A percentile compares a stretch with the other conserved stretches of the same genome.
Evolutionary conservation across 805 yeast species (phyloP).

Genomic region (Lachancea lanzarotensis): DNA sequence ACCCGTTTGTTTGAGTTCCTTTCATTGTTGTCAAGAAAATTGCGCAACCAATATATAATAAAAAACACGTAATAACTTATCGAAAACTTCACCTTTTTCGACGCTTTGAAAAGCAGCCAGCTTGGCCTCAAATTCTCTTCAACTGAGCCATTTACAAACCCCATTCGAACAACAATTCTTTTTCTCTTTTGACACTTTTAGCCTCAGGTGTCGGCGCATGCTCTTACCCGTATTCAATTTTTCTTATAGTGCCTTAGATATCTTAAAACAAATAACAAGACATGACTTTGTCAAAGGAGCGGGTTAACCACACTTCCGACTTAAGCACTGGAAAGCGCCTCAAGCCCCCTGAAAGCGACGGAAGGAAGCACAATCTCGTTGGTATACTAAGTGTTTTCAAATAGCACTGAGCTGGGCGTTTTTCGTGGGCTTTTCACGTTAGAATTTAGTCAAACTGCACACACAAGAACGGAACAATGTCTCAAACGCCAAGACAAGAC

Average conservation of each 20-base stretch:
- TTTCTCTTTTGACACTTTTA: neutral
- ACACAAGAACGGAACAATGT: conserved; percentile 1
- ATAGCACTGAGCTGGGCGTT: neutral
- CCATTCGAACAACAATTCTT: no score
- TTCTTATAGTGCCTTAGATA: neutral
- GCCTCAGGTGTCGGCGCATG: neutral
- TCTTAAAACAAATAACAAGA: neutral
- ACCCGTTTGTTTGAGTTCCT: no score
- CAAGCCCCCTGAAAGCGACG: neutral
- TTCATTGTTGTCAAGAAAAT: no score
- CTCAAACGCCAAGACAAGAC: conserved; percentile 14
- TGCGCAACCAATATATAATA: no score
- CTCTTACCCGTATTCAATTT: neutral
- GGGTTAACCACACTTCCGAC: neutral
- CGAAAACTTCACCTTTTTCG: no score
- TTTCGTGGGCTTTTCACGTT: neutral
- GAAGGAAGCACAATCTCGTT: neutral
- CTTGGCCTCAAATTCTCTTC: no score
- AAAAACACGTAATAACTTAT: no score
- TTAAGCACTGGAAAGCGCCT: neutral
- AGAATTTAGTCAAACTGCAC: neutral
- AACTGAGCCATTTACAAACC: no score
- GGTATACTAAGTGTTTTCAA: neutral
- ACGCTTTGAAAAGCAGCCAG: no score
- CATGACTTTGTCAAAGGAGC: neutral